Evolutionary conservation across 2,329 filamentous ascomycete species (phyloP), one percentile per base, ranked within the genome.

Genomic region (Daldinia sp.): DNA sequence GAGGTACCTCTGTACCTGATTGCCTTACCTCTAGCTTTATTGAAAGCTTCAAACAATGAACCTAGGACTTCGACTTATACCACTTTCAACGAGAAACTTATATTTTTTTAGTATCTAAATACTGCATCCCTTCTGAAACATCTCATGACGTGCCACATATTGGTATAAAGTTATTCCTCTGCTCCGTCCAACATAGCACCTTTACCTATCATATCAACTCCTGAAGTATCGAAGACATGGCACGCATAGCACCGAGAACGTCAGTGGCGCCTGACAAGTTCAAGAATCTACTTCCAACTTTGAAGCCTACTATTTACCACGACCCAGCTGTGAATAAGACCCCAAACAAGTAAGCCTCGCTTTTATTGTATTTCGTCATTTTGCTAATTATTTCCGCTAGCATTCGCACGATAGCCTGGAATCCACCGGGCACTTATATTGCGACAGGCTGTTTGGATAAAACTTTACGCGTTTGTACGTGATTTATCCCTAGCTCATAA

Each of bases 331-430:
- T 73, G 4, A 75, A 62, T 50, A 77, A 78, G 57, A 70, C 70
- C 6, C 54, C 73, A 12, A 76, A 76, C 51, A 78, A 77, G 77
- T 78, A 69, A 63, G 75, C 74, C 75, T 23, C 10, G 4, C 30
- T 41, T 30, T 15, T n/a, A 2, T 3, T 37, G 33, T 51, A 51
- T 18, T n/a, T 6, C 30, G 4, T 23, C 15, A 55, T n/a, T 28
- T 37, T 13, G 48, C 63, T 72, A 37, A 71, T 35, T 51, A 58
- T 13, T 30, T 35, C 18, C 60, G 71, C 26, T 63, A 93, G 91
- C 70, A 85, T 97, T 63, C 89, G 92, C 44, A 91, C 92, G 1
- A 90, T 98, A 72, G 90, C 92, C 42, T 98, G 95, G 95, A 97
- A 95, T 72, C 93, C 94, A 0, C 84, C 93, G 0, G 94, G 95